Conservation (phyloP, 164 flowering plant genomes). For the Magnolia changhungtana region DNA sequence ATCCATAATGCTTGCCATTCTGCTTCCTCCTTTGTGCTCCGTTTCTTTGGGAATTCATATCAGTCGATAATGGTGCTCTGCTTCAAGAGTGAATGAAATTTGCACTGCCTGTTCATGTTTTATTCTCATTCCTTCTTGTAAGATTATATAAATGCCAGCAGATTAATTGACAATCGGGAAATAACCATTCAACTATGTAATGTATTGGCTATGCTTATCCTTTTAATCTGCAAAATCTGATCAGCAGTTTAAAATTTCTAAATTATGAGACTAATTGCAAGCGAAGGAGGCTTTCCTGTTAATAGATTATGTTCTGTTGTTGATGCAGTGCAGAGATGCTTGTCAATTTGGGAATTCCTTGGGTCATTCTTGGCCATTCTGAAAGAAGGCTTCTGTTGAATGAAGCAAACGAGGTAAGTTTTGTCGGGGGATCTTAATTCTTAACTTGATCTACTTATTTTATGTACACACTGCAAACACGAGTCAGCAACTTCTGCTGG, state of each 20-base stretch:
- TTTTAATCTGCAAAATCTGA: too few relatives aligned
- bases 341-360: constrained; percentile 61
- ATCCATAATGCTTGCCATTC: too few relatives aligned
- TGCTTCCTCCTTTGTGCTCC: too few relatives aligned
- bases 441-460: neutral
- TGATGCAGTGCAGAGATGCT: constrained; percentile 80
- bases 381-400: constrained; percentile 61
- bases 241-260: neutral
- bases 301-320: neutral
- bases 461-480: neutral
- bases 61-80: too few relatives aligned
- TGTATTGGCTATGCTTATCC: too few relatives aligned
- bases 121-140: too few relatives aligned
- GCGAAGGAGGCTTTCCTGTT: neutral
- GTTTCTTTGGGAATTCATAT: too few relatives aligned
- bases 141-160: too few relatives aligned
- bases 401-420: constrained; percentile 64
- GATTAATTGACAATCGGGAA: too few relatives aligned
- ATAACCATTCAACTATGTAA: too few relatives aligned
- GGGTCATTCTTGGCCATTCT: constrained; percentile 91
- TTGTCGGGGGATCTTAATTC: neutral
- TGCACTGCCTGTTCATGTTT: too few relatives aligned
- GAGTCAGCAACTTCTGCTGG: constrained; percentile 1
- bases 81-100: too few relatives aligned
- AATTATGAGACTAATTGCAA: neutral